Evolutionary conservation across 2,329 filamentous ascomycete genomes (phyloP), one percentile per base, ranked within the genome.

Genomic region (Hypoxylon sp.): DNA sequence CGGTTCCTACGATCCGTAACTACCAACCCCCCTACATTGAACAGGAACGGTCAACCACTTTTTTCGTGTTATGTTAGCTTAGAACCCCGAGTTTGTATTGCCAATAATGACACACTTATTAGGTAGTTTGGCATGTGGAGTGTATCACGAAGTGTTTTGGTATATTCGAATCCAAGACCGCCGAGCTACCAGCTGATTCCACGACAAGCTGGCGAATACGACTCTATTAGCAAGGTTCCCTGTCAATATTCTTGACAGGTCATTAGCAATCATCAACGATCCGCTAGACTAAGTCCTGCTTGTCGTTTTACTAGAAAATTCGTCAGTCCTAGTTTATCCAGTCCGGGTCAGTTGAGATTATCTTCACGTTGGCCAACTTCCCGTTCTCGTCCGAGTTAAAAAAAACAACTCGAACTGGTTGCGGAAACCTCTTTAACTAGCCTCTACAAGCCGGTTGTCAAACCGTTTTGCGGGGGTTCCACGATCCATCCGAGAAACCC

Each of bases 1-100:
- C 39, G 10, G 31, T 59, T 57, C 9, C 39, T 51, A 61, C 37
- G 35, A 54, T 52, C 44, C 44, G 50, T 53, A 46, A 63, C 59
- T 26, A 44, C 9, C 39, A 60, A 29, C 10, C 57, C 51, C 22
- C 37, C 46, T 63, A 39, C 46, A 37, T 19, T 26, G 17, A 53
- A 17, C 22, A 3, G 22, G 42, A 26, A 33, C 37, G 37, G 24
- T 3, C 31, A 46, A 33, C 31, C 35, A 31, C 11, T 3, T 19
- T 31, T 14, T 33, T 33, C 39, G 26, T 50, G 14, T 19, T 42
- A 19, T 52, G 17, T 46, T 53, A 29, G 22, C 47, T 39, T 46
- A 22, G 47, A 13, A 31, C 5, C 19, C 9, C 1, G 14, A 22
- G 17, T 5, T 33, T 17, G 31, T 8, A 26, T 33, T 59, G 17